Conservation (phyloP, 371 early-diverging fungal species). For the Mortierella sp. region DNA sequence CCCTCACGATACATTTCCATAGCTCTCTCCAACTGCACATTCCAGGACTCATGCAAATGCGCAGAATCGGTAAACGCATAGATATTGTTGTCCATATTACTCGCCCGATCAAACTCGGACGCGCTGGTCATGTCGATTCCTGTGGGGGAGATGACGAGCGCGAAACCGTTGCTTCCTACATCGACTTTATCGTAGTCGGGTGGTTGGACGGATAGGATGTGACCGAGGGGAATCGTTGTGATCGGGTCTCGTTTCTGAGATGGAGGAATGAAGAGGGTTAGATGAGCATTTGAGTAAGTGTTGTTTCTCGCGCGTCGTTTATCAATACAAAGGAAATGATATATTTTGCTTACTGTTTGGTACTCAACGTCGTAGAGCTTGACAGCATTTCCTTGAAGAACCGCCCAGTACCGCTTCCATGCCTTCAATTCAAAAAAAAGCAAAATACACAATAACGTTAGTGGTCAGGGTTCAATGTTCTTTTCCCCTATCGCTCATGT, state of each 20-base stretch:
- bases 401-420: slow-evolving; percentile 54
- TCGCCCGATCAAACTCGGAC: slow-evolving; percentile 21
- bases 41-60: slow-evolving; percentile 34
- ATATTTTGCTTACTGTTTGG: slow-evolving; percentile 23
- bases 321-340: not conserved
- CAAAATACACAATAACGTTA: not conserved
- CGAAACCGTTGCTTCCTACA: slow-evolving; percentile 44
- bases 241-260: slow-evolving; percentile 35
- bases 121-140: slow-evolving; percentile 36
- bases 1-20: slow-evolving; percentile 34
- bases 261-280: not conserved
- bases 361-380: slow-evolving; percentile 56
- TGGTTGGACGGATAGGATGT: slow-evolving; percentile 30
- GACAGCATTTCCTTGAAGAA: slow-evolving; percentile 35
- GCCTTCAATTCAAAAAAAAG: slow-evolving; percentile 15
- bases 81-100: slow-evolving; percentile 33
- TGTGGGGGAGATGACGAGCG: slow-evolving; percentile 14
- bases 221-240: slow-evolving; percentile 31
- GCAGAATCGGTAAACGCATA: slow-evolving; percentile 44
- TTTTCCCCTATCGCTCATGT: not conserved
- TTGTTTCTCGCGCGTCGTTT: not conserved
- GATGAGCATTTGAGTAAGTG: not conserved
- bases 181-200: slow-evolving; percentile 54
- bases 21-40: slow-evolving; percentile 26
- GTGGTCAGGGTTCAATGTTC: not conserved